Conservation (phyloP, 768 basidiomycete species). For the Lyophyllum atratum region DNA sequence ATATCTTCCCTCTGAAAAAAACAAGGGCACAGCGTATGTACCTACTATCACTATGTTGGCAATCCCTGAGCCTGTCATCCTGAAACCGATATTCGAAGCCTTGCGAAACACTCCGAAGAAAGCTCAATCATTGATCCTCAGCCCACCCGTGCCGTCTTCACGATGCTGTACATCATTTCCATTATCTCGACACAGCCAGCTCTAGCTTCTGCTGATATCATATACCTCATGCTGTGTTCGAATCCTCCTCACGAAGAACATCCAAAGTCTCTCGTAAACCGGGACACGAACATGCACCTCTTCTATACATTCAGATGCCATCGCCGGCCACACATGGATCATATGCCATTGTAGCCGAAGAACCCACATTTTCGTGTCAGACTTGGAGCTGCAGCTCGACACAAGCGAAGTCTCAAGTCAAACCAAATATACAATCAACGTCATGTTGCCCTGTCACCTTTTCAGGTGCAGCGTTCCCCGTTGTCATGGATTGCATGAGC, state of each 20-base stretch:
- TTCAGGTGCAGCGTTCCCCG: too few relatives aligned
- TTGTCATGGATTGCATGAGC: neutral
- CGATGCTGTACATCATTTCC: neutral
- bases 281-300: neutral
- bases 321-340: conserved; percentile 1
- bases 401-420: neutral
- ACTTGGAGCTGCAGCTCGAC: neutral
- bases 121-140: conserved; percentile 5
- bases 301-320: neutral
- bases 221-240: conserved; percentile 1
- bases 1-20: neutral
- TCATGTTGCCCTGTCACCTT: neutral
- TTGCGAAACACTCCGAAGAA: neutral
- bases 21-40: conserved; percentile 1
- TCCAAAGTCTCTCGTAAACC: neutral
- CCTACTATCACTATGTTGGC: neutral
- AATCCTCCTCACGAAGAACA: neutral
- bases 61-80: conserved; percentile 3
- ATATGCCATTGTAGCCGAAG: neutral
- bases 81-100: conserved; percentile 13
- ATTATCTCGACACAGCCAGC: conserved; percentile 1
- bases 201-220: neutral
- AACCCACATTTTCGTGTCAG: conserved; percentile 1
- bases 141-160: neutral
- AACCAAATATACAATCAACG: neutral